phyloP scores from a whole-genome alignment of 306 rosid genomes.

The Prosopis cineraria region DNA sequence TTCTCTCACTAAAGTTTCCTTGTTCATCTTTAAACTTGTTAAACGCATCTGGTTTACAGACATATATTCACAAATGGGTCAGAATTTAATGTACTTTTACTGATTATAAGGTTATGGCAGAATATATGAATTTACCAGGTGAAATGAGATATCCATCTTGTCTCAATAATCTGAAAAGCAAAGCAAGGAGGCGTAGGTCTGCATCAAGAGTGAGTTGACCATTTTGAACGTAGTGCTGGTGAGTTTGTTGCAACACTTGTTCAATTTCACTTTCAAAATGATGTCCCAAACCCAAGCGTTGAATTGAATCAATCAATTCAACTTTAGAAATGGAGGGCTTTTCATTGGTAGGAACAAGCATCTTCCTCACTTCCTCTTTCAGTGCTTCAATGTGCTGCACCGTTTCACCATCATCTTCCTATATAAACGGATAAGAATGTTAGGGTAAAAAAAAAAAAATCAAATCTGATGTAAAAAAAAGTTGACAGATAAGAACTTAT shows the following conservation, averaged over 20 bases:
- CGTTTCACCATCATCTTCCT: slow-evolving; percentile 24
- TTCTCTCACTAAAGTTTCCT: slow-evolving; percentile 35
- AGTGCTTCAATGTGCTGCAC: slow-evolving; percentile 5
- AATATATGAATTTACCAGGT: slow-evolving; percentile 5
- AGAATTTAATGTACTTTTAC: background rate
- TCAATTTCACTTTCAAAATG: slow-evolving; percentile 49
- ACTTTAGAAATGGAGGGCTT: slow-evolving; percentile 2
- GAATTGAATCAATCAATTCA: slow-evolving; percentile 47
- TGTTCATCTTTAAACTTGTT: slow-evolving; percentile 32
- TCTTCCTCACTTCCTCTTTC: slow-evolving; percentile 42
- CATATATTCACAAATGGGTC: background rate
- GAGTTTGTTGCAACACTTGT: slow-evolving; percentile 22
- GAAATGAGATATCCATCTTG: slow-evolving; percentile 45
- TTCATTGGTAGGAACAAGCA: slow-evolving; percentile 4
- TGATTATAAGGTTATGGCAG: background rate
- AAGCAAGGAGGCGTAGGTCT: slow-evolving; percentile 36
- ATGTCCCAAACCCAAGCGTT: slow-evolving; percentile 42
- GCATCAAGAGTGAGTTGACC: background rate
- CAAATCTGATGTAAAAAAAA: too few species aligned
- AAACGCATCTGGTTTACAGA: slow-evolving; percentile 29
- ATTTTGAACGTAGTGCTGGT: background rate
- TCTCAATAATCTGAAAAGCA: slow-evolving; percentile 52
- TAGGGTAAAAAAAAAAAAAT: too few species aligned
- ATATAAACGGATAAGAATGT: too few species aligned
- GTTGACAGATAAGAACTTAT: too few species aligned